Conservation (phyloP, 2,329 filamentous ascomycete species). For the Emmonsiellopsis sp. region DNA sequence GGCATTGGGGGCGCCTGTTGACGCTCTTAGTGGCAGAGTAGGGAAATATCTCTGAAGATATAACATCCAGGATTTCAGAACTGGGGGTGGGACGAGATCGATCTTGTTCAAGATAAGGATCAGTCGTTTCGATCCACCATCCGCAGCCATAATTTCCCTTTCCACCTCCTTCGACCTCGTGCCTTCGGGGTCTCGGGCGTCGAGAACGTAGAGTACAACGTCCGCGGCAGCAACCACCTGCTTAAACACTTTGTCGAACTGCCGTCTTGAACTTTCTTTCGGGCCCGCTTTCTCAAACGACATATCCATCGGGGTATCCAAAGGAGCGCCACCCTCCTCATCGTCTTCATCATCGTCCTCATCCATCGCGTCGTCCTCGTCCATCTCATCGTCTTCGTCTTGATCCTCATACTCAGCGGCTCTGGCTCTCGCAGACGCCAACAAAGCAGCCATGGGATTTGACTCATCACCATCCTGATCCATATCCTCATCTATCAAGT, state of each 20-base stretch:
- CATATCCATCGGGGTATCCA: constrained; percentile 37
- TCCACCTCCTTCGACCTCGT: constrained; percentile 87
- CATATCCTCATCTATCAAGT: constrained; percentile 42
- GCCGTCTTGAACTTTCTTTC: constrained; percentile 63
- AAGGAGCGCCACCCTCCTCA: constrained; percentile 39
- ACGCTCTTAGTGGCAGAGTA: constrained; percentile 78
- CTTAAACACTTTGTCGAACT: constrained; percentile 95
- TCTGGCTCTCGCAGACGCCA: constrained; percentile 72
- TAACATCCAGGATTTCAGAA: constrained; percentile 74
- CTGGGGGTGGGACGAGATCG: constrained; percentile 72
- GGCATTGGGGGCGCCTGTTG: constrained; percentile 71
- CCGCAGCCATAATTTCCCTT: constrained; percentile 81
- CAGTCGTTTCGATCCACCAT: constrained; percentile 71
- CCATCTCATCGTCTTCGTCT: constrained; percentile 44
- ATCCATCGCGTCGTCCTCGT: constrained; percentile 38
- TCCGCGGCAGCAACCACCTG: constrained; percentile 81
- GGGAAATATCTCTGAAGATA: constrained; percentile 85
- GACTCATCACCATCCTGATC: constrained; percentile 58
- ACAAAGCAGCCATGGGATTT: constrained; percentile 85
- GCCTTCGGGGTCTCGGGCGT: constrained; percentile 82
- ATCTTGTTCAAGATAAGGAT: constrained; percentile 95
- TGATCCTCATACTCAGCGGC: constrained; percentile 65
- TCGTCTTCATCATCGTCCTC: constrained; percentile 38
- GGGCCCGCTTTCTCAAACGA: constrained; percentile 33
- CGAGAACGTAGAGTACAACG: constrained; percentile 85